These are phyloP conservation scores for Pelargonium citronellum DNA, from an alignment of 441 rosid species.

Conservation along the genomic window DNA sequence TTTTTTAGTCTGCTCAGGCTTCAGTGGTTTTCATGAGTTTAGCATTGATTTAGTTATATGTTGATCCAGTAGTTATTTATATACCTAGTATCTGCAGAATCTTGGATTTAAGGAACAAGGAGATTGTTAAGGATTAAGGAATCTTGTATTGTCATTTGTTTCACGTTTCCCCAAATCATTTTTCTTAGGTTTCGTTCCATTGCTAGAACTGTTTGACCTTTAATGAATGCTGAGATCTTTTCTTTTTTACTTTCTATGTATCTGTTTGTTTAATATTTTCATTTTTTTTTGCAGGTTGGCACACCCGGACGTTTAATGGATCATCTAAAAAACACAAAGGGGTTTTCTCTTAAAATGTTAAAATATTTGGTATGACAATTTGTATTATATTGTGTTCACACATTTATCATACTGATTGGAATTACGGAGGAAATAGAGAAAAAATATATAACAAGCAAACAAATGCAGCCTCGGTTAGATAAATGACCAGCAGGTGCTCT, in stretches of 20 bases:
- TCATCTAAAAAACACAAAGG: conserved; percentile 80
- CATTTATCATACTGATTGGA: neutral
- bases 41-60: no score
- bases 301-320: conserved; percentile 94
- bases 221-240: neutral
- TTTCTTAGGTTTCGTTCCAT: neutral
- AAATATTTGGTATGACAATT: conserved; percentile 61
- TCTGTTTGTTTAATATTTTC: neutral
- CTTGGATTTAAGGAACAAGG: no score
- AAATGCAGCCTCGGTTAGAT: no score
- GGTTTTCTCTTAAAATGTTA: conserved; percentile 67
- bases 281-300: conserved; percentile 48
- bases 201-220: neutral
- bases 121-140: no score
- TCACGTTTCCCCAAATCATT: neutral
- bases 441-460: no score
- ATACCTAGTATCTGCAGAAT: no score
- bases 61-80: no score
- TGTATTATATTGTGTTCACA: conserved; percentile 4
- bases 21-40: no score
- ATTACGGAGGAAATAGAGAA: neutral
- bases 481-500: neutral
- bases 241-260: neutral
- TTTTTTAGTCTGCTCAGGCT: no score
- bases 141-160: neutral